Base-by-base conservation (phyloP, 2,329 filamentous ascomycete genomes). In the Penicillium sp. region DNA sequence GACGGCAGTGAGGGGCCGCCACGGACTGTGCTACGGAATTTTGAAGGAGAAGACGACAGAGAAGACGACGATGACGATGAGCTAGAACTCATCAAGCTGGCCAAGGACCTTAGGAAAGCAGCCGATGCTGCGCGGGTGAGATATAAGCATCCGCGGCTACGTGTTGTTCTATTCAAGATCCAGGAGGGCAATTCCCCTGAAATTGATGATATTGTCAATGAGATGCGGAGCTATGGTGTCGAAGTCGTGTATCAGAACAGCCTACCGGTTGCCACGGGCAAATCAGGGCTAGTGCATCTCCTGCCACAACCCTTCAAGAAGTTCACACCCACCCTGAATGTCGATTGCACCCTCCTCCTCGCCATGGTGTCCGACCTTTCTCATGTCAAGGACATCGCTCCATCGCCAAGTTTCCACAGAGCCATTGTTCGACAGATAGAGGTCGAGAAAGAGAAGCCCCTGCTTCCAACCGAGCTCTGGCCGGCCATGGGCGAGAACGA, bases 311-410 rank as follows among this genome's bases (percentile, higher is more conserved):
- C 62, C 10, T 65, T 64, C 54, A 63, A 66, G 33, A 57, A 60
- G 15, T 62, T 72, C 48, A 73, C 69, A n/a, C 29, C 62, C 7
- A 65, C 61, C 8, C 47, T 75, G 29, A 73, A 74, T 48, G 63
- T 73, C 33, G 72, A 76, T 46, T 72, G 70, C 50, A 87, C 84
- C 1, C 78, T 87, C 32, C 73, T 90, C 4, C 75, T 90, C 4
- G 84, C 84, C 4, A 69, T 89, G 2, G 77, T 84, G 1, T 87
- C 84, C 0, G 86, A 90, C 53, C 79, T 89, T 17, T 84, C 82
- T 2, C 83, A 89, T 57, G 65, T 66, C 21, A 56, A 62, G 39
- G 51, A 56, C 25, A 65, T 67, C 36, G 54, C 63, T 2, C 68
- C 73, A 31, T 67, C 74, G 21, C 70, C 74, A n/a, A 72, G 68